Evolutionary conservation across 2,329 filamentous ascomycete species (phyloP), one percentile per base, ranked within the genome.

Genomic region (Phymatotrichopsis omnivora): DNA sequence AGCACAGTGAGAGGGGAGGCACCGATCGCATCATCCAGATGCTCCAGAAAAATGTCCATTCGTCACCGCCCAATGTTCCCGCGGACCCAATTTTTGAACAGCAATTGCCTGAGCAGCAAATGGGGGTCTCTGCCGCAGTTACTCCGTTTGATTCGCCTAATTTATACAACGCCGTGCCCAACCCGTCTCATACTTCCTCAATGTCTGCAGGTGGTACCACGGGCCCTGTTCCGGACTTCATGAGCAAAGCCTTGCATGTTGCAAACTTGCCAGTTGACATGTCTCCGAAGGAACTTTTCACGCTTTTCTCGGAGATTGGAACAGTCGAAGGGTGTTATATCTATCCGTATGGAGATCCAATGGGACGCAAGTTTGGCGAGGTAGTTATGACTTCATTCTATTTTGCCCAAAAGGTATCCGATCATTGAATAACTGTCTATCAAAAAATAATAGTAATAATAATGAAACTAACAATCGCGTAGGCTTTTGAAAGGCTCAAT

Each of bases 231-330:
- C 45, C 45, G 17, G 35, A 42, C 22, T 27, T 52, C 23, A 42
- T 56, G 49, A 56, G 53, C 23, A 56, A 55, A 32, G 43, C 44
- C 7, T 27, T 56, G 3, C 46, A 32, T 23, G 54, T 56, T 40
- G 49, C 52, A n/a, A 55, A 55, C 24, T 19, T 56, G 8, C 54
- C 54, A 6, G 34, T 43, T n/a, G 52, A 56, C 38, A 56, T 56
- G 54, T 42, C 45, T 25, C 54, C 54, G 4, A 53, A 56, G 35
- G 50, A 53, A 16, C 36, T 56, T 17, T 56, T 44, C 28, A 45
- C 40, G 3, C 35, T 56, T 16, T 56, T 56, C 39, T 37, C 45
- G 3, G 42, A 51, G 35, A 39, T 45, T 27, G 52, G 54, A 3
- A 30, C 31, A 4, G 44, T 53, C 22, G 54, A 56, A 29, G 46